Evolutionary conservation across 1,139 yeast species (phyloP).

Genomic region (Saccharomyces hybrid): DNA sequence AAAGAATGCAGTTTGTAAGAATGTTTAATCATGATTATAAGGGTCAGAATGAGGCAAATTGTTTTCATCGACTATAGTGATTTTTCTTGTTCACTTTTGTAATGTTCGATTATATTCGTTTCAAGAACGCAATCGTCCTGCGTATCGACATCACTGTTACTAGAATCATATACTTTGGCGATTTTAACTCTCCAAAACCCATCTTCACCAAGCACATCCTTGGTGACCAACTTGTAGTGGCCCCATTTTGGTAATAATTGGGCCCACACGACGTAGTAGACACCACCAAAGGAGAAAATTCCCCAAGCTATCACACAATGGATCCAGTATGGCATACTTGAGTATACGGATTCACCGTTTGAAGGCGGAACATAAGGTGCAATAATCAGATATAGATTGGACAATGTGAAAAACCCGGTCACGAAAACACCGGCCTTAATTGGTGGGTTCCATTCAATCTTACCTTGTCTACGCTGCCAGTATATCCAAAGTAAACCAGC

Average conservation of each 20-base stretch:
- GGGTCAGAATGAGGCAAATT: neutral
- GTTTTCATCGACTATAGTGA: neutral
- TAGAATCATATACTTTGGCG: slow-evolving; percentile 32
- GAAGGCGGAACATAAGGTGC: slow-evolving; percentile 82
- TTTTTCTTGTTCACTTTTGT: neutral
- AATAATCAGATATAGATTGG: slow-evolving; percentile 62
- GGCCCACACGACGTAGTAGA: slow-evolving; percentile 68
- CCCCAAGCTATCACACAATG: slow-evolving; percentile 84
- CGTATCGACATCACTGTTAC: slow-evolving; percentile 8
- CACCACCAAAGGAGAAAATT: slow-evolving; percentile 60
- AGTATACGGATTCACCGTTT: slow-evolving; percentile 58
- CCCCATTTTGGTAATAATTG: slow-evolving; percentile 50
- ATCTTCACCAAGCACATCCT: slow-evolving; percentile 55
- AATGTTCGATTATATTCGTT: slow-evolving; percentile 1
- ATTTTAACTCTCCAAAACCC: slow-evolving; percentile 72
- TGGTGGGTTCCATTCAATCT: slow-evolving; percentile 64
- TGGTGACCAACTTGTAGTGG: slow-evolving; percentile 49
- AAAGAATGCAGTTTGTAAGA: neutral
- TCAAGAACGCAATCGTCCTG: slow-evolving; percentile 2
- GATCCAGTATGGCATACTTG: slow-evolving; percentile 63
- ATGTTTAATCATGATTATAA: neutral
- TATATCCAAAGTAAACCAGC: slow-evolving; percentile 63
- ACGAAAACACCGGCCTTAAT: slow-evolving; percentile 61
- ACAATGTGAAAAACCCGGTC: slow-evolving; percentile 53
- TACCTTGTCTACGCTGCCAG: slow-evolving; percentile 46